A percentile compares a stretch with the other conserved stretches of the same genome.
phyloP scores from a whole-genome alignment of 108 stramenopile genomes.

The Parietichytrium sp. region DNA sequence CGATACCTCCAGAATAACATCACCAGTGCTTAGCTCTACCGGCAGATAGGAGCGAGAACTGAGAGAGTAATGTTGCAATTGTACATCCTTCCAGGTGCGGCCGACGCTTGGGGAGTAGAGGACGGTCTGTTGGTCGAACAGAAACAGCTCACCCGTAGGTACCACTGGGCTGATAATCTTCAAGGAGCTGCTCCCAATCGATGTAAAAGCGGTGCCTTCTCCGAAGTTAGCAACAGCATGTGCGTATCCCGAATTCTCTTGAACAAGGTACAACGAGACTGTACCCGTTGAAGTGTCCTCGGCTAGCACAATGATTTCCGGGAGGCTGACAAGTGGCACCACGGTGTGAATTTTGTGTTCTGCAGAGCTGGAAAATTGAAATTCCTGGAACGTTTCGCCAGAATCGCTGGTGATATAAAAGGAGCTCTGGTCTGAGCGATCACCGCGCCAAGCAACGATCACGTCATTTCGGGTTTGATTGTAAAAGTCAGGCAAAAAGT shows the following conservation, averaged over 20 bases:
- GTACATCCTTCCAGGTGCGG: not conserved
- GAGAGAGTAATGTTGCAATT: not conserved
- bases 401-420: no score
- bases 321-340: not conserved
- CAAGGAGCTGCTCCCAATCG: not conserved
- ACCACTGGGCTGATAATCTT: not conserved
- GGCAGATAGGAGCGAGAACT: no score
- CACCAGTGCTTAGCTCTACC: not conserved
- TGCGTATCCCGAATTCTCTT: no score
- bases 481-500: not conserved
- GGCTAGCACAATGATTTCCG: not conserved
- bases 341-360: not conserved
- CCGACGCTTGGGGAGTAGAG: not conserved
- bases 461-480: not conserved
- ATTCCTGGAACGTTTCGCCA: not conserved
- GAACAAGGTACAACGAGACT: not conserved
- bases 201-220: not conserved
- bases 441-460: not conserved
- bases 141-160: not conserved
- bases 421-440: no score
- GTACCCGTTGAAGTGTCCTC: not conserved
- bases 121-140: not conserved
- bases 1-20: not conserved
- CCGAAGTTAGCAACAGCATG: not conserved
- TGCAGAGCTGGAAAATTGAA: not conserved